phyloP scores from a whole-genome alignment of 2,329 filamentous ascomycete genomes.

The Aureobasidium sp. region DNA sequence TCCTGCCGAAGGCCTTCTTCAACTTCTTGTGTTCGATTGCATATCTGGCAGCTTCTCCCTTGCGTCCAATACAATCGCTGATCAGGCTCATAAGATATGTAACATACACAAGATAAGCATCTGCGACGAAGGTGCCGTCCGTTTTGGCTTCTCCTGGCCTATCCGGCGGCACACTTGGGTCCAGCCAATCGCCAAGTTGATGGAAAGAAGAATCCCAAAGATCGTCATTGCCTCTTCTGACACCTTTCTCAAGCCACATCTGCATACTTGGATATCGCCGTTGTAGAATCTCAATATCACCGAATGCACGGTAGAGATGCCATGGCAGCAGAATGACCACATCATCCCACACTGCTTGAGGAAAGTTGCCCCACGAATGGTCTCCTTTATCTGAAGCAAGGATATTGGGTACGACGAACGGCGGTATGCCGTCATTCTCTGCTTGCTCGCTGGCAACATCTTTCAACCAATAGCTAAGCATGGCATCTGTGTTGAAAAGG shows the following conservation, averaged over 20 bases:
- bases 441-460: conserved; percentile 37
- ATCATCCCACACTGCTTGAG: conserved; percentile 34
- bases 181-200: conserved; percentile 36
- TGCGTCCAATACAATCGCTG: conserved; percentile 20
- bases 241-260: conserved; percentile 30
- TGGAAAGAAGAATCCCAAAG: conserved; percentile 30
- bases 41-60: conserved; percentile 21
- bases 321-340: conserved; percentile 31
- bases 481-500: conserved; percentile 45
- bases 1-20: conserved; percentile 23
- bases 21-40: conserved; percentile 17
- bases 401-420: conserved; percentile 20
- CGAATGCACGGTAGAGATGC: conserved; percentile 28
- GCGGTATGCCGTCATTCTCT: conserved; percentile 18
- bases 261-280: conserved; percentile 31
- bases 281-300: conserved; percentile 29
- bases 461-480: conserved; percentile 43
- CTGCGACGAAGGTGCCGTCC: conserved; percentile 30
- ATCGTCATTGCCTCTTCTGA: conserved; percentile 26
- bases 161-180: conserved; percentile 31
- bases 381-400: conserved; percentile 5
- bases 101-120: conserved; percentile 32
- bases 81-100: conserved; percentile 27
- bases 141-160: conserved; percentile 28
- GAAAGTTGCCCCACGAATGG: conserved; percentile 15